Conservation (phyloP, 2,329 filamentous ascomycete species). For the Fusarium brachygibbosum region DNA sequence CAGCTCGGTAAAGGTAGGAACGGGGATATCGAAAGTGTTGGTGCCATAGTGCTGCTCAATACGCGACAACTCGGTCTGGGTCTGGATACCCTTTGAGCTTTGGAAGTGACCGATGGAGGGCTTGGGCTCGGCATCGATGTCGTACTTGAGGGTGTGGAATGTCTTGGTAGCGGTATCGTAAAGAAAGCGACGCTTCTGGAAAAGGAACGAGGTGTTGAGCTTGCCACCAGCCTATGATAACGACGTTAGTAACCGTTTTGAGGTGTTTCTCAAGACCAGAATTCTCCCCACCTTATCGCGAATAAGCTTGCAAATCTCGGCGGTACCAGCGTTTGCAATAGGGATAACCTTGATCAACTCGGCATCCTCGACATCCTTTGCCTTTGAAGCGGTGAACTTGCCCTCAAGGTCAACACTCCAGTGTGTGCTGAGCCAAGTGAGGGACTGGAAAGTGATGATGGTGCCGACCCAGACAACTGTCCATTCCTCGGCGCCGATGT, state of each 20-base stretch:
- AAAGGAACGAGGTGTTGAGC: constrained; percentile 87
- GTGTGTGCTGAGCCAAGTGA: constrained; percentile 95
- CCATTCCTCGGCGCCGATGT: constrained; percentile 97
- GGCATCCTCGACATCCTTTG: constrained; percentile 78
- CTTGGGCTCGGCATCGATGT: constrained; percentile 87
- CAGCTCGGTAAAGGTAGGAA: constrained; percentile 93
- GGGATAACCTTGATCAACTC: constrained; percentile 93
- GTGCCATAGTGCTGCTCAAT: constrained; percentile 93
- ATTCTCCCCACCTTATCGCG: constrained; percentile 73
- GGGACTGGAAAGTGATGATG: constrained; percentile 88
- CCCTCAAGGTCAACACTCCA: constrained; percentile 93
- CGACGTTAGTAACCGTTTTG: constrained; percentile 28
- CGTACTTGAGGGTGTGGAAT: constrained; percentile 87
- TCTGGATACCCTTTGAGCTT: constrained; percentile 79
- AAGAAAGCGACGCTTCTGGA: constrained; percentile 97
- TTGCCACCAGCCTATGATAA: constrained; percentile 73
- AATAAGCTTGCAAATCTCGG: constrained; percentile 87
- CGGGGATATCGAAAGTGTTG: constrained; percentile 97
- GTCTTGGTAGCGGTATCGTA: constrained; percentile 78
- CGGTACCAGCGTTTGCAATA: constrained; percentile 85
- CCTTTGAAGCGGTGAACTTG: constrained; percentile 82
- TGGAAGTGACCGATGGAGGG: constrained; percentile 85
- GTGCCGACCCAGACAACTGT: constrained; percentile 93
- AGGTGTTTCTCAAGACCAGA: constrained; percentile 6
- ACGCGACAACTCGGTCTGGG: constrained; percentile 79